Evolutionary conservation across 208 protist species (phyloP).

Genomic region (Naegleria lovaniensis): DNA sequence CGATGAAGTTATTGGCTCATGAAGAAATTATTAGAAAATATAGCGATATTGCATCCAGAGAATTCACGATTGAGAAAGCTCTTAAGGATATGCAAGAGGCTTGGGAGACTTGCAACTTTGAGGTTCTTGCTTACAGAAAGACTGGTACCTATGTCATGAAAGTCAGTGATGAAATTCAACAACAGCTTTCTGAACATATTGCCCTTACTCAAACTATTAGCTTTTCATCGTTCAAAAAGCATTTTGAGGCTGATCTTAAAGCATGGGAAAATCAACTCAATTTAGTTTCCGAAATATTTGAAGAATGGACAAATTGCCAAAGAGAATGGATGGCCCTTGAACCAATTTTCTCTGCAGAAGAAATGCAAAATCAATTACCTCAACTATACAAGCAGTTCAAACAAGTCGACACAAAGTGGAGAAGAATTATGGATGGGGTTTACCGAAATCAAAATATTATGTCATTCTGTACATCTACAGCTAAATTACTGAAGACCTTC

Average conservation of each 20-base stretch:
- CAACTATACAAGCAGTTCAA: slow-evolving; percentile 83
- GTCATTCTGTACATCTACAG: slow-evolving; percentile 79
- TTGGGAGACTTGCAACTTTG: slow-evolving; percentile 76
- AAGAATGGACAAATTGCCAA: slow-evolving; percentile 92
- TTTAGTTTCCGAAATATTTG: slow-evolving; percentile 79
- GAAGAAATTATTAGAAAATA: slow-evolving; percentile 74
- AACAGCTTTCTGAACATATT: slow-evolving; percentile 89
- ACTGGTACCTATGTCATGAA: slow-evolving; percentile 83
- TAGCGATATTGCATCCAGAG: slow-evolving; percentile 83
- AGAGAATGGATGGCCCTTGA: slow-evolving; percentile 90
- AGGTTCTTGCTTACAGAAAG: slow-evolving; percentile 71
- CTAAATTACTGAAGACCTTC: slow-evolving; percentile 83
- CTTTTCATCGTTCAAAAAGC: slow-evolving; percentile 93
- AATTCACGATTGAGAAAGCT: slow-evolving; percentile 86
- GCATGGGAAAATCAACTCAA: slow-evolving; percentile 80
- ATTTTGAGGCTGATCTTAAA: slow-evolving; percentile 83
- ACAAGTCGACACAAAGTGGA: slow-evolving; percentile 89
- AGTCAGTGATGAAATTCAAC: slow-evolving; percentile 80
- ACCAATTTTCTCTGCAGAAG: slow-evolving; percentile 90
- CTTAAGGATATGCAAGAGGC: slow-evolving; percentile 84
- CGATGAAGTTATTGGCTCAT: slow-evolving; percentile 63
- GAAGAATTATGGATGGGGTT: slow-evolving; percentile 74
- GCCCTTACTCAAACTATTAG: slow-evolving; percentile 86
- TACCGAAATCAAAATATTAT: slow-evolving; percentile 77
- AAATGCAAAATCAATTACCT: slow-evolving; percentile 85